Evolutionary conservation across 805 yeast species (phyloP).

Genomic region (Lipomyces yamanashiensis): DNA sequence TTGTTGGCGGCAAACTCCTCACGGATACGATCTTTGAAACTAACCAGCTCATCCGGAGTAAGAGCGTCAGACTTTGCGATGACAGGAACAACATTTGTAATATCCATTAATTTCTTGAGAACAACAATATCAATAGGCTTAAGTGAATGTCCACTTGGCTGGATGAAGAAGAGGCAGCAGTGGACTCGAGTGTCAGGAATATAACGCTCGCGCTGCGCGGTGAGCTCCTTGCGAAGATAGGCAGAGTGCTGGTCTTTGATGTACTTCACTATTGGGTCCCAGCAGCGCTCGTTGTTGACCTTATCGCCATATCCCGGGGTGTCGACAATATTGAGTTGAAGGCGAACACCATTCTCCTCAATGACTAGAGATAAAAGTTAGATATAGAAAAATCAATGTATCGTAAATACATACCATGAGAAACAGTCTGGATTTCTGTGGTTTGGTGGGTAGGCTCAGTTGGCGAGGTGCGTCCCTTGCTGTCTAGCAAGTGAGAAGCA

Average conservation of each 20-base stretch:
- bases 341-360: conserved; percentile 83
- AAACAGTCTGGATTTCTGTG: conserved; percentile 40
- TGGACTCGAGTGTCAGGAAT: conserved; percentile 91
- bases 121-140: conserved; percentile 81
- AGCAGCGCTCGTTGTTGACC: conserved; percentile 68
- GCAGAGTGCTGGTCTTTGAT: conserved; percentile 83
- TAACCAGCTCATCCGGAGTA: conserved; percentile 80
- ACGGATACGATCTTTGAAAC: conserved; percentile 69
- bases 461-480: conserved; percentile 71
- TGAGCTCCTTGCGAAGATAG: conserved; percentile 87
- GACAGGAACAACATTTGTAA: conserved; percentile 91
- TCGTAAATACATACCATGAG: conserved; percentile 35
- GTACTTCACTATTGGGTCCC: conserved; percentile 93
- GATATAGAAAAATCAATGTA: neutral
- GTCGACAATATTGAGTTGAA: conserved; percentile 86
- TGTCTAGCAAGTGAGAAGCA: conserved; percentile 74
- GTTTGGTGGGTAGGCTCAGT: conserved; percentile 82
- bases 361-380: conserved; percentile 47
- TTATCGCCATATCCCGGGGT: conserved; percentile 99
- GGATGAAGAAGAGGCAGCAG: conserved; percentile 86
- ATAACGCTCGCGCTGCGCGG: conserved; percentile 71
- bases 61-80: conserved; percentile 92
- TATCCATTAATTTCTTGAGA: conserved; percentile 80
- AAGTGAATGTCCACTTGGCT: conserved; percentile 79
- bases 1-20: conserved; percentile 73